phyloP scores from a whole-genome alignment of 1,139 yeast species.

The Yamadazyma jaroonii region DNA sequence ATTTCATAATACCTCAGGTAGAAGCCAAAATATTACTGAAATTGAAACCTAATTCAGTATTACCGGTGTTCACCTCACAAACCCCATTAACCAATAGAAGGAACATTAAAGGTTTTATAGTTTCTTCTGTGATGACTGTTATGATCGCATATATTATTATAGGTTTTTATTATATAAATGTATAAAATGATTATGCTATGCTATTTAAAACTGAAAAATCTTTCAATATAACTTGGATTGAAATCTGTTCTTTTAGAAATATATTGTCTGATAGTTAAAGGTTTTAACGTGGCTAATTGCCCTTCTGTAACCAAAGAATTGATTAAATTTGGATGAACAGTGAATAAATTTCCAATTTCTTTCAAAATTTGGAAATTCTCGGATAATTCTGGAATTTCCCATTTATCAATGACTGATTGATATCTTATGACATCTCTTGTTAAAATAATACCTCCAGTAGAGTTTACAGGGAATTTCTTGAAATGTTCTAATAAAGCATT shows the following conservation, averaged over 20 bases:
- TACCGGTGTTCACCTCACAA: conserved; percentile 3
- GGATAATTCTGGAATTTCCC: conserved; percentile 65
- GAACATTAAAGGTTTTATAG: conserved; percentile 3
- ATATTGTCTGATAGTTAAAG: conserved; percentile 64
- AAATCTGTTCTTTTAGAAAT: conserved; percentile 72
- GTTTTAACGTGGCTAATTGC: conserved; percentile 66
- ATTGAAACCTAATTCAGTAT: not conserved
- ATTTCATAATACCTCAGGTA: conserved; percentile 9
- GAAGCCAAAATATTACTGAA: conserved; percentile 1
- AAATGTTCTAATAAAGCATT: conserved; percentile 67
- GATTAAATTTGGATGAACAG: conserved; percentile 67
- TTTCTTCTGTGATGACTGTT: not conserved
- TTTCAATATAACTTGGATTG: conserved; percentile 52
- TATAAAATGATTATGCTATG: conserved; percentile 3
- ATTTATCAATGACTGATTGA: conserved; percentile 68
- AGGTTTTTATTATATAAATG: conserved; percentile 9
- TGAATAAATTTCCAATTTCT: conserved; percentile 81
- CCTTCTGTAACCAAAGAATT: conserved; percentile 83
- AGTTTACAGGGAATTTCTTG: conserved; percentile 70
- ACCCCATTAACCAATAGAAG: conserved; percentile 1
- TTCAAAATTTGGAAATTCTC: conserved; percentile 70
- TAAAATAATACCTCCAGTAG: conserved; percentile 81
- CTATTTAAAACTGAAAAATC: conserved; percentile 40
- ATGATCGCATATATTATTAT: conserved; percentile 2
- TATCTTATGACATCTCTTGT: conserved; percentile 82